Percentiles rank a stretch among this genome's conserved stretches.
phyloP scores from a whole-genome alignment of 306 rosid genomes.

The Boehmeria nivea region DNA sequence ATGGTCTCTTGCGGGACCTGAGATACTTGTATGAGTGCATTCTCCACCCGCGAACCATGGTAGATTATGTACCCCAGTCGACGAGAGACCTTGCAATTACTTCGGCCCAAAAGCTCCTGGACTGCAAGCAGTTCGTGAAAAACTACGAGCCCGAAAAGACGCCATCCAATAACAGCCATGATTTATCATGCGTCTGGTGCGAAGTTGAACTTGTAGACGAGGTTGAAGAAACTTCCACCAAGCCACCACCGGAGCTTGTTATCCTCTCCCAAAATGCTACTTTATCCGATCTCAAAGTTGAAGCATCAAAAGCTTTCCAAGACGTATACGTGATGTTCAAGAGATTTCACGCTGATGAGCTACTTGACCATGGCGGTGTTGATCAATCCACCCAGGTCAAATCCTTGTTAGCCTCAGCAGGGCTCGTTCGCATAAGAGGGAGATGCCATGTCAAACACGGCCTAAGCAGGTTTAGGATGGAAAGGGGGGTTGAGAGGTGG shows the following conservation, averaged over 20 bases:
- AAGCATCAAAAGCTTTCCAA: slow-evolving; percentile 74
- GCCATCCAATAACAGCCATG: slow-evolving; percentile 23
- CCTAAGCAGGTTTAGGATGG: slow-evolving; percentile 72
- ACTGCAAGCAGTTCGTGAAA: slow-evolving; percentile 96
- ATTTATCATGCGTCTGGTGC: slow-evolving; percentile 43
- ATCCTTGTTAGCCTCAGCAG: slow-evolving; percentile 48
- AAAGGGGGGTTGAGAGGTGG: slow-evolving; percentile 91
- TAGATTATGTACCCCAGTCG: slow-evolving; percentile 40
- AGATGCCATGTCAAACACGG: slow-evolving; percentile 58
- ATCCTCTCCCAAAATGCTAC: slow-evolving; percentile 55
- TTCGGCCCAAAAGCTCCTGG: slow-evolving; percentile 74
- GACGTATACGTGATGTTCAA: slow-evolving; percentile 68
- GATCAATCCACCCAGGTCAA: slow-evolving; percentile 67
- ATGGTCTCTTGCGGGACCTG: slow-evolving; percentile 56
- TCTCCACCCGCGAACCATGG: slow-evolving; percentile 72
- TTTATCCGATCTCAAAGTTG: slow-evolving; percentile 57
- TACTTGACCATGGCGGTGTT: slow-evolving; percentile 54
- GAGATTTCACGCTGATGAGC: slow-evolving; percentile 66
- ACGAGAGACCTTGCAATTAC: slow-evolving; percentile 48
- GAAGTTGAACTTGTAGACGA: slow-evolving; percentile 59
- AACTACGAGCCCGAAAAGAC: slow-evolving; percentile 46
- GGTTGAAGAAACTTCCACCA: slow-evolving; percentile 36
- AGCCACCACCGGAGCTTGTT: slow-evolving; percentile 64
- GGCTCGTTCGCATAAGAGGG: slow-evolving; percentile 52
- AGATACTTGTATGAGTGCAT: slow-evolving; percentile 64